Evolutionary conservation across 2,329 filamentous ascomycete species (phyloP), one percentile per base, ranked within the genome.

Genomic region (Hypoxylon sp.): DNA sequence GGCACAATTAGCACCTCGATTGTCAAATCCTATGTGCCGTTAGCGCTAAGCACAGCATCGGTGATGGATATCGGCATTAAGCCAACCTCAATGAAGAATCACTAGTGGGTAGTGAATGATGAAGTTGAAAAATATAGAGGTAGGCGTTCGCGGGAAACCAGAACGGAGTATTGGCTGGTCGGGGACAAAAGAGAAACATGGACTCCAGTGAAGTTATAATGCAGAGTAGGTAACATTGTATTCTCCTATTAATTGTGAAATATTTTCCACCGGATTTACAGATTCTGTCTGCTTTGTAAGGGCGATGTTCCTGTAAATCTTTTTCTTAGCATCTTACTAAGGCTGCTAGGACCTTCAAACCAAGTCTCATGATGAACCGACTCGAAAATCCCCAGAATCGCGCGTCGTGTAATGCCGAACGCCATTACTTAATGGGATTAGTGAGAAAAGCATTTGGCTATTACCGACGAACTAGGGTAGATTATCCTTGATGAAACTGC

Each of bases 41-140:
- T 50, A 8, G 55, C 55, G 3, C 24, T 59, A 19, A 59, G 44
- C 6, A n/a, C 17, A 13, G 24, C 35, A 17, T 59, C 44, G 0
- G 19, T 48, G 35, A 6, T 50, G 3, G 55, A 44, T 3, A 31
- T 44, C 9, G 44, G 44, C 2, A n/a, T 48, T 2, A 47, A 19
- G 22, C 50, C 44, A 44, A 11, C 8, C 10, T 59, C 55, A 3
- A 50, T 47, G 42, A 47, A 58, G 42, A 55, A 55, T 31, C 29
- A 31, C 29, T 9, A 1, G 29, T 31, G 29, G 13, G 44, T 19
- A n/a, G 37, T 42, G 37, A 17, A 17, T 1, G n/a, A n/a, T 17
- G 37, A 42, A n/a, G n/a, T 42, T 9, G 37, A 42, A 8, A 17
- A 42, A 42, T 42, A n/a, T 17, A n/a, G 37, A n/a, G 37, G 37